Conservation (phyloP, 306 rosid genomes). For the Rosa lucieae region DNA sequence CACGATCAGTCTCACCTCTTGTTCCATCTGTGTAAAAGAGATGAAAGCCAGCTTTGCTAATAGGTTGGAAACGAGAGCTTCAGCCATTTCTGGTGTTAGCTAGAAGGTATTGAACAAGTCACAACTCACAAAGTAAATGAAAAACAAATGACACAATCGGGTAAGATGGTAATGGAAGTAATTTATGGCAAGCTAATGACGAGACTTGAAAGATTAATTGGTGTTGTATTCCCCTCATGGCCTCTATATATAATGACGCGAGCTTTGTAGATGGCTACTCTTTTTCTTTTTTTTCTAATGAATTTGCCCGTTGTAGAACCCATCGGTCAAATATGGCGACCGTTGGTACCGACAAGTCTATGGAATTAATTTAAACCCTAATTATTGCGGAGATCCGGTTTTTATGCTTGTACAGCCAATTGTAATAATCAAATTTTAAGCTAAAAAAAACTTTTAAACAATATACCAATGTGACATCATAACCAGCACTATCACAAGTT, state of each 20-base stretch:
- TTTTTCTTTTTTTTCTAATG: too few species aligned
- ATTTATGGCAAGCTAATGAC: not conserved
- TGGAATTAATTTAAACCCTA: too few species aligned
- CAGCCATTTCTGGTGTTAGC: constrained; percentile 1
- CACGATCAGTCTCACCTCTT: not conserved
- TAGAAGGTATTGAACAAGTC: not conserved
- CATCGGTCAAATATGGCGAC: too few species aligned
- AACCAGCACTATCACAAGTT: too few species aligned
- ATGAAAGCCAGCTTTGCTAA: not conserved
- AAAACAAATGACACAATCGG: not conserved
- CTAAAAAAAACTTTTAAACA: too few species aligned
- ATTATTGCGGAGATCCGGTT: too few species aligned
- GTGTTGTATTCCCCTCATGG: not conserved
- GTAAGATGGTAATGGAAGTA: not conserved
- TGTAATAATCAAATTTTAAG: too few species aligned
- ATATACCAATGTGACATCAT: too few species aligned
- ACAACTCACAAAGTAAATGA: not conserved
- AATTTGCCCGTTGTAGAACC: too few species aligned
- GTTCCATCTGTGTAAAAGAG: not conserved
- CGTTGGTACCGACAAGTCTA: too few species aligned
- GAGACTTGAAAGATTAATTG: not conserved
- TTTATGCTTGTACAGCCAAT: too few species aligned
- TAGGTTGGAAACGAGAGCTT: not conserved
- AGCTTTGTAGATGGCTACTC: too few species aligned
- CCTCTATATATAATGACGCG: not conserved